phyloP scores from a whole-genome alignment of 371 early-diverging fungal genomes.

The Mortierella sp. region DNA sequence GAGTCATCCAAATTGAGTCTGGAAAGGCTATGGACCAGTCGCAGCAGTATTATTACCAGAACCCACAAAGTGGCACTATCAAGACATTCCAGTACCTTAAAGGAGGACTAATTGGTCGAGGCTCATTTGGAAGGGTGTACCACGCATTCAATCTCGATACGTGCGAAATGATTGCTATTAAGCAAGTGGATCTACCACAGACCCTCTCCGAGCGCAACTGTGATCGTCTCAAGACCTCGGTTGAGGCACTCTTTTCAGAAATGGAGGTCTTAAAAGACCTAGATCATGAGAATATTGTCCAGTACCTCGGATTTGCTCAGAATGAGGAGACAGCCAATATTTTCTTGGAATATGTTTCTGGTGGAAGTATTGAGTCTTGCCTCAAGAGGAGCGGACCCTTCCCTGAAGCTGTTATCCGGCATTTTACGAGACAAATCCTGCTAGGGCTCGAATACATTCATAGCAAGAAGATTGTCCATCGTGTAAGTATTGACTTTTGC shows the following conservation, averaged over 20 bases:
- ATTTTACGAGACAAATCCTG: conserved; percentile 89
- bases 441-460: conserved; percentile 93
- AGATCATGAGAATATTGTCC: conserved; percentile 86
- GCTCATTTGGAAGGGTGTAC: conserved; percentile 95
- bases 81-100: conserved; percentile 75
- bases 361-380: conserved; percentile 81
- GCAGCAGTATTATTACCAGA: conserved; percentile 33
- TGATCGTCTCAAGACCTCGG: conserved; percentile 54
- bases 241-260: conserved; percentile 80
- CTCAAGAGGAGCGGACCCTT: conserved; percentile 78
- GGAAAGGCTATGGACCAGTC: conserved; percentile 50
- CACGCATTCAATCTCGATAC: conserved; percentile 84
- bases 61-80: conserved; percentile 39
- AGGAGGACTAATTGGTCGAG: conserved; percentile 93
- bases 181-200: conserved; percentile 83
- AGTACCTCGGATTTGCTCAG: conserved; percentile 80
- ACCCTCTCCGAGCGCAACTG: conserved; percentile 46
- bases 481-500: conserved; percentile 56
- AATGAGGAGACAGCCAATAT: conserved; percentile 78
- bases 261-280: conserved; percentile 87
- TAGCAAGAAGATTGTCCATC: conserved; percentile 89
- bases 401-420: conserved; percentile 76
- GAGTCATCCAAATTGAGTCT: conserved; percentile 41
- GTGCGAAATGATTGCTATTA: conserved; percentile 94
- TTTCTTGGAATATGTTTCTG: conserved; percentile 92